These are phyloP conservation scores for Diospyros kaki DNA, from an alignment of 148 eudicot species.

Conservation along the genomic window DNA sequence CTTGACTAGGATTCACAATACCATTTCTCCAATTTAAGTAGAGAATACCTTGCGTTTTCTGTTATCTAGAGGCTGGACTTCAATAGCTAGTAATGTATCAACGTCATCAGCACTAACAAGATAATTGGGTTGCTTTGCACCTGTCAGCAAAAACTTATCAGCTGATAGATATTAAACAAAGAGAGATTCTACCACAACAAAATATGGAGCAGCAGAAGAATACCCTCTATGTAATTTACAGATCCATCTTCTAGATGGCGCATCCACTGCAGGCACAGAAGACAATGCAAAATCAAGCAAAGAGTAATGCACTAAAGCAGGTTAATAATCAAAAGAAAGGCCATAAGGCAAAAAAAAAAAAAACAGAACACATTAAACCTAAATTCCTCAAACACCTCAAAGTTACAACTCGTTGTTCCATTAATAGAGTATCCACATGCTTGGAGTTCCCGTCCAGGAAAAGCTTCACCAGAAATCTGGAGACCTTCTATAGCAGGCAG, in stretches of 20 bases:
- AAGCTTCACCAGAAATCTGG: conserved; percentile 92
- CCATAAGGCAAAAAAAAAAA: background rate
- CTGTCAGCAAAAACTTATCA: conserved; percentile 33
- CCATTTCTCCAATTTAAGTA: background rate
- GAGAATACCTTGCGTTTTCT: conserved; percentile 76
- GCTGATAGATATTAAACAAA: conserved; percentile 11
- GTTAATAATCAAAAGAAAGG: background rate
- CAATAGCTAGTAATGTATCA: conserved; percentile 73
- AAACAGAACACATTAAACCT: background rate
- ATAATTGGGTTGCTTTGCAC: conserved; percentile 88
- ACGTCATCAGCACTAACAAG: conserved; percentile 92
- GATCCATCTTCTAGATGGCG: conserved; percentile 98
- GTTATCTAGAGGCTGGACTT: conserved; percentile 92
- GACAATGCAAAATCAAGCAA: conserved; percentile 12
- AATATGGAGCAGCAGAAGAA: conserved; percentile 4
- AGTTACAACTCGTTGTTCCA: conserved; percentile 94
- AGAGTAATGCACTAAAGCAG: conserved; percentile 7
- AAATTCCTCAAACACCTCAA: conserved; percentile 55
- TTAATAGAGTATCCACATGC: conserved; percentile 76
- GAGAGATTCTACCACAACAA: background rate
- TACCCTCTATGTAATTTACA: conserved; percentile 85
- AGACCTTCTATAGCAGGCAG: conserved; percentile 79
- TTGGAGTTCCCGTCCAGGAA: conserved; percentile 76
- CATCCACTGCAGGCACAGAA: conserved; percentile 62
- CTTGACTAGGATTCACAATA: background rate